phyloP scores from a whole-genome alignment of 2,329 filamentous ascomycete genomes.

The Leptographium flavum region DNA sequence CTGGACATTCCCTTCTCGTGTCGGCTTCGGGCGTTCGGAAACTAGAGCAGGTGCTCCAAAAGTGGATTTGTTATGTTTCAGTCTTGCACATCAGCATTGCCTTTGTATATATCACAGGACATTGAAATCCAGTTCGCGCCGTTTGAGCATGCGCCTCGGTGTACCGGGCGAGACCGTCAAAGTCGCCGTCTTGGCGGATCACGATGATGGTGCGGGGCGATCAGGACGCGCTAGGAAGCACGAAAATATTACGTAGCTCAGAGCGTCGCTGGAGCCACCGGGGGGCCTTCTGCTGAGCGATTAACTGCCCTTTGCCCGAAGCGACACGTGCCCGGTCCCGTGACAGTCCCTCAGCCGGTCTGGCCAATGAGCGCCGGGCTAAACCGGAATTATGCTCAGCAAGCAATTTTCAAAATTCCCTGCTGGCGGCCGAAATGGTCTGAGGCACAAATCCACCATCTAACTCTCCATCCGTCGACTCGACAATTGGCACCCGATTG shows the following conservation, averaged over 20 bases:
- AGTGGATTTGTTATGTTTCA: not conserved
- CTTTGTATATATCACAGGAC: not conserved
- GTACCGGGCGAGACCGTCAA: too few species aligned
- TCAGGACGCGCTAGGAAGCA: not conserved
- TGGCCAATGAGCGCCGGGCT: constrained; percentile 14
- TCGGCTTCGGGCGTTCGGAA: not conserved
- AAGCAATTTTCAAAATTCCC: constrained; percentile 4
- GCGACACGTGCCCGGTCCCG: constrained; percentile 6
- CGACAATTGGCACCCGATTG: constrained; percentile 24
- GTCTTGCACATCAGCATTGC: not conserved
- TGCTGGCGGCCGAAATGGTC: constrained; percentile 9
- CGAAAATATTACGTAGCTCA: not conserved
- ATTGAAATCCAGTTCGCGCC: too few species aligned
- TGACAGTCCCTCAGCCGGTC: constrained; percentile 5
- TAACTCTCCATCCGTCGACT: constrained; percentile 12
- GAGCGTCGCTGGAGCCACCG: not conserved
- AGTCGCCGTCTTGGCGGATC: not conserved
- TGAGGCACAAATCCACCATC: constrained; percentile 9
- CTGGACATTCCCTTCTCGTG: not conserved
- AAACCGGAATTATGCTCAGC: constrained; percentile 12
- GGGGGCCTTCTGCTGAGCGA: constrained; percentile 6
- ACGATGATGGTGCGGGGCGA: not conserved
- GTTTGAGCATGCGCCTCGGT: too few species aligned
- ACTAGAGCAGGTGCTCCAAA: not conserved
- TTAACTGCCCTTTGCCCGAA: constrained; percentile 9